Evolutionary conservation across 495 filamentous ascomycete genomes (phyloP), one percentile per base, ranked within the genome.

Genomic region (Niebla homalea): DNA sequence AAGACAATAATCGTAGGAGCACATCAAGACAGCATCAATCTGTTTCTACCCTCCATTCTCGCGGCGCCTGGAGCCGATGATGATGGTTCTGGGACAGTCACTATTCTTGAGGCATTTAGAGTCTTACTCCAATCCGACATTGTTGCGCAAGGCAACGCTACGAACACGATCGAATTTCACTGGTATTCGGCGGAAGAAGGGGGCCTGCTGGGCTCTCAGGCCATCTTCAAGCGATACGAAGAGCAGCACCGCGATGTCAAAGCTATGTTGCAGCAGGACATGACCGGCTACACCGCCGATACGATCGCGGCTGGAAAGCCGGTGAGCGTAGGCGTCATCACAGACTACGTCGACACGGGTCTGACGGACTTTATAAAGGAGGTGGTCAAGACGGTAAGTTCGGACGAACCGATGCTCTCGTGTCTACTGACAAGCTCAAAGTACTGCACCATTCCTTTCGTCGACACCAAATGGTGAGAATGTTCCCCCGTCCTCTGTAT

Each of bases 231-330:
- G 12, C 64, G 71, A n/a, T 99, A 99, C 61, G 85, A 86, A 64
- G 80, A 80, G 60, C 60, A 77, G 20, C 71, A 74, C 22, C 72
- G 82, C 18, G 81, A 94, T 54, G 74, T 99, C 61, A 92, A 89
- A 67, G 92, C 92, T 21, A 97, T 99, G 92, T 74, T 99, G 40
- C 93, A 99, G 71, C 92, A 99, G 65, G 92, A 99, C 64, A 99
- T 97, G 92, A 97, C 92, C 2, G 92, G 92, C 10, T 96, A 83
- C 62, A 74, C 88, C 4, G 80, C 88, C 51, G 82, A 80, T 37
- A 94, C 92, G 0, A 68, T 93, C 15, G 80, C 87, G 49, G 85
- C 87, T 12, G 89, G 89, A 41, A 74, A 84, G 62, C 72, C 80
- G 15, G 93, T 97, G 71, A 80, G 79, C 21, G 84, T 97, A 3